Percentiles rank a stretch among this genome's conserved stretches.
phyloP scores from a whole-genome alignment of 2,329 filamentous ascomycete genomes.

The Plenodomus lindquistii region DNA sequence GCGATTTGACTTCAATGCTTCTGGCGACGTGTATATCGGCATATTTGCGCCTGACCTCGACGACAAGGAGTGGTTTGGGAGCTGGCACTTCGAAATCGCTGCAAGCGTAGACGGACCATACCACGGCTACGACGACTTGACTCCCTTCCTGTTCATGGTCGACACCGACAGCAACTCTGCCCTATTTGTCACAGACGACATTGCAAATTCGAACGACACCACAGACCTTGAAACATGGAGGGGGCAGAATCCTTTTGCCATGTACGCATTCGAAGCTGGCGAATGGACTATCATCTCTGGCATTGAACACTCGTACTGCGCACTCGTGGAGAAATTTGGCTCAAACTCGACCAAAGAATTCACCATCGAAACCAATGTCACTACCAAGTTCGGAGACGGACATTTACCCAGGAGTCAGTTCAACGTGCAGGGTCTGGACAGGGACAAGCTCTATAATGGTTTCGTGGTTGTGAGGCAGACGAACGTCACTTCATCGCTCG shows the following conservation, averaged over 20 bases:
- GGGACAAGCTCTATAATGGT: constrained; percentile 71
- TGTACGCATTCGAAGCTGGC: constrained; percentile 73
- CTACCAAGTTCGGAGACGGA: constrained; percentile 65
- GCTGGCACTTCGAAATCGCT: constrained; percentile 80
- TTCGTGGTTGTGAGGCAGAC: constrained; percentile 69
- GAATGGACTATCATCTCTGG: constrained; percentile 64
- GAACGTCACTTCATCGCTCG: constrained; percentile 53
- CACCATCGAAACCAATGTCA: constrained; percentile 66
- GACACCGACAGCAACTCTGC: constrained; percentile 82
- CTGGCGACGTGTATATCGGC: constrained; percentile 73
- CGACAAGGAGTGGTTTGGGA: constrained; percentile 60
- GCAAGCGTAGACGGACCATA: constrained; percentile 80
- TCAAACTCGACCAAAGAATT: constrained; percentile 64
- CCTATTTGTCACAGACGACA: constrained; percentile 75
- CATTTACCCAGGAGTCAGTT: constrained; percentile 79
- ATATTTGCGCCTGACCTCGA: constrained; percentile 71
- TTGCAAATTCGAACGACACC: constrained; percentile 59
- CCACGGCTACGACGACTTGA: constrained; percentile 63
- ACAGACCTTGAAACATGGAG: constrained; percentile 59
- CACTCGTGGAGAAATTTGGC: constrained; percentile 68
- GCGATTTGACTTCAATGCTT: constrained; percentile 64
- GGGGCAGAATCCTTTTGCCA: constrained; percentile 64
- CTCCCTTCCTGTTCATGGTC: constrained; percentile 72
- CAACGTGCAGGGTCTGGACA: constrained; percentile 75
- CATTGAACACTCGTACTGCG: constrained; percentile 80